Base-by-base conservation (phyloP, 2,329 filamentous ascomycete species). In the Colletotrichum theobromicola region DNA sequence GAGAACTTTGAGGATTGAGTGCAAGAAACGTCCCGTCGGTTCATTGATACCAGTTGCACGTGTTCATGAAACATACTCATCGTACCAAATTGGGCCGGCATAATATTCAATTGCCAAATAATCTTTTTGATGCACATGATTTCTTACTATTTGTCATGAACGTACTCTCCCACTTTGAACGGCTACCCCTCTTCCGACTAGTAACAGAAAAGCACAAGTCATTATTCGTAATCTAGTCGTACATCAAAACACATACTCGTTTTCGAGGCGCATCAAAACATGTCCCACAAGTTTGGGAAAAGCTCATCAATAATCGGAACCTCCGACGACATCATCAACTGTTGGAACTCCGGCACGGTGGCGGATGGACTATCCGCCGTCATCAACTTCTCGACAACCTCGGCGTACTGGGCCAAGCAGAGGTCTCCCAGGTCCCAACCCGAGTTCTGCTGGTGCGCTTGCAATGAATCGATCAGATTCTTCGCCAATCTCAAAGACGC, bases 381-480 rank as follows among this genome's bases (percentile, higher is more conserved):
- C 26, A 84, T 71, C n/a, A 87, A 78, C 76, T 85, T 88, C 37
- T 89, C 86, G 0, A 90, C 82, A 16, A 89, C 78, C 15, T 88
- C 87, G 10, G 82, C 80, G 72, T 88, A 86, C 60, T 89, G 86
- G 0, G 84, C 82, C 2, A 90, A 78, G 68, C 88, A 90, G 9
- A 88, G 83, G 50, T 90, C 87, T 1, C 83, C 88, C 2, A 90
- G 79, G 71, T 90, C 88, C 88, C 89, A 90, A 0, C 78, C 80
- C 53, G 80, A 81, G 5, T 81, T 78, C 12, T 55, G 58, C 8
- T 83, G 84, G 53, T 88, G 86, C 0, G 77, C 76, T 7, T 81
- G 82, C 18, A 90, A 79, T 1, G 83, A 79, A 3, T 77, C 76
- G 2, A 89, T 79, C n/a, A 89, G 79, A 30, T 86, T 84, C 4